A percentile compares a stretch with the other conserved stretches of the same genome.
These are phyloP conservation scores for Funneliformis mosseae DNA, from an alignment of 192 early-diverging fungal species.

Conservation along the genomic window DNA sequence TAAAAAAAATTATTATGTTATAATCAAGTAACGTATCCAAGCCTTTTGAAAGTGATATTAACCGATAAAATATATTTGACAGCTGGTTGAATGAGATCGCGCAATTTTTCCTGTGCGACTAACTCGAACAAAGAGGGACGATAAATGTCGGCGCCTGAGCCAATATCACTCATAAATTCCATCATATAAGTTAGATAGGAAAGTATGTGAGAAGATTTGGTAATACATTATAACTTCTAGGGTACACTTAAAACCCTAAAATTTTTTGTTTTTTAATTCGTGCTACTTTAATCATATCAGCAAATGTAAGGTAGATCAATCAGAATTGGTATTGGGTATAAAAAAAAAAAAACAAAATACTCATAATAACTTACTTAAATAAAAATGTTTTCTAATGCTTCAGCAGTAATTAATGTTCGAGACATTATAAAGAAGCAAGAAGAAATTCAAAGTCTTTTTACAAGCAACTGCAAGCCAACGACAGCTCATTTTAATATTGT, in stretches of 20 bases:
- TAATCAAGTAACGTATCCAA: neutral
- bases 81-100: conserved; percentile 83
- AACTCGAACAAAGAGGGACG: conserved; percentile 92
- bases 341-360: too few species aligned
- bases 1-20: neutral
- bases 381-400: neutral
- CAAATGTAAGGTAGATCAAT: too few species aligned
- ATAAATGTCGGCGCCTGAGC: conserved; percentile 69
- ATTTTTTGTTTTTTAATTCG: too few species aligned
- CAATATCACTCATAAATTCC: conserved; percentile 87
- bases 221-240: too few species aligned
- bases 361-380: too few species aligned
- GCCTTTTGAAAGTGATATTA: conserved; percentile 26
- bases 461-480: conserved; percentile 4
- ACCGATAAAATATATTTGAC: conserved; percentile 80
- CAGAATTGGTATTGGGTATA: too few species aligned
- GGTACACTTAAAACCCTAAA: too few species aligned
- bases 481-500: conserved; percentile 21
- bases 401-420: neutral
- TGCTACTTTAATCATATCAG: too few species aligned
- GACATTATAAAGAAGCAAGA: neutral
- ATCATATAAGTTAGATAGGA: conserved; percentile 40
- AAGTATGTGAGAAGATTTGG: too few species aligned
- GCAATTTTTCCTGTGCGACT: conserved; percentile 80
- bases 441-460: conserved; percentile 4